Evolutionary conservation across 2,329 filamentous ascomycete species (phyloP).

Genomic region (Aspergillus novoparasiticus): DNA sequence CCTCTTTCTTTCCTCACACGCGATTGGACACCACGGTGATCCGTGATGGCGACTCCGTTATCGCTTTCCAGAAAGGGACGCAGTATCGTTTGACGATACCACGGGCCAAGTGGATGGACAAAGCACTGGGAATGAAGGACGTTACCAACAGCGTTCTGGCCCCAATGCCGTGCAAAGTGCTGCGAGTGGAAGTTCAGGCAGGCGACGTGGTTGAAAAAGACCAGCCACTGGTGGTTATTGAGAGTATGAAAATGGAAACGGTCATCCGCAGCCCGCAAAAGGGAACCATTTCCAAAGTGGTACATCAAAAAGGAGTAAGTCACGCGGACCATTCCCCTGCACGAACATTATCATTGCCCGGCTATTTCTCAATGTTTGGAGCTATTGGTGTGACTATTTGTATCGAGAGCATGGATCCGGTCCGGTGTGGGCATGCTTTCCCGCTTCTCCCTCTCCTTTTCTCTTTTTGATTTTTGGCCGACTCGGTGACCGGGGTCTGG

Average conservation of each 20-base stretch:
- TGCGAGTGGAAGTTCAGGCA: constrained; percentile 83
- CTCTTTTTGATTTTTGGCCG: background rate
- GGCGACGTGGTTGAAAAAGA: constrained; percentile 84
- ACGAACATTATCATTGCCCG: constrained; percentile 8
- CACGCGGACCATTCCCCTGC: constrained; percentile 16
- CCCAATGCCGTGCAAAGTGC: constrained; percentile 96
- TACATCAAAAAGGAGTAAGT: constrained; percentile 73
- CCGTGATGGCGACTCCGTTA: constrained; percentile 53
- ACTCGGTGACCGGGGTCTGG: constrained; percentile 1
- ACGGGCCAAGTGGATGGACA: constrained; percentile 78
- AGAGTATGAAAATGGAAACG: constrained; percentile 91
- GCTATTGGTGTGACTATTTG: constrained; percentile 1
- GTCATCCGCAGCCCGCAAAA: constrained; percentile 76
- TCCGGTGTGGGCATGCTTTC: background rate
- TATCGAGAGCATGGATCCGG: constrained; percentile 1
- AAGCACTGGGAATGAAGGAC: constrained; percentile 82
- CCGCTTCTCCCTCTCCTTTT: background rate
- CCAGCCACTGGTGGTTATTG: constrained; percentile 83
- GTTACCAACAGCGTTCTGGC: constrained; percentile 79
- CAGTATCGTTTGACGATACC: constrained; percentile 60
- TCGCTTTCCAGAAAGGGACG: constrained; percentile 72
- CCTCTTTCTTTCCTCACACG: constrained; percentile 79
- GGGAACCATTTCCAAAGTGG: constrained; percentile 70
- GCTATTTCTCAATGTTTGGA: constrained; percentile 5
- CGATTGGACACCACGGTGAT: constrained; percentile 80